Conservation (phyloP, 768 basidiomycete genomes). For the Termitomyces sp. region DNA sequence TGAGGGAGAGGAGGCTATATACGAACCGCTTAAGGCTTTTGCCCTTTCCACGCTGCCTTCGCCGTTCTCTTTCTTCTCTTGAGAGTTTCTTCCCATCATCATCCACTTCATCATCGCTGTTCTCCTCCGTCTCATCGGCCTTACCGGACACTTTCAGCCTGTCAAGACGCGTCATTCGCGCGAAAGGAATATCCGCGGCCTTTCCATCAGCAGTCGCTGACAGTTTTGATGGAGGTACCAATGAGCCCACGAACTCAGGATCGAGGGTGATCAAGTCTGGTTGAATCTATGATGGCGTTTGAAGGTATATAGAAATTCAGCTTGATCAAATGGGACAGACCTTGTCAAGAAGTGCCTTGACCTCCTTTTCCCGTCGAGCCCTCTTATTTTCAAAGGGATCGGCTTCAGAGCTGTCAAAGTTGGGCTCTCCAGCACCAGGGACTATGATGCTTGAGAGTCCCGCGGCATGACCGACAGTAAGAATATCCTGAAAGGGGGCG, state of each 20-base stretch:
- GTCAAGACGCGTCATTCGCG: slow-evolving; percentile 74
- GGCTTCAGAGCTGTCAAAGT: slow-evolving; percentile 89
- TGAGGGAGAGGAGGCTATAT: neutral
- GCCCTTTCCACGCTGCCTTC: slow-evolving; percentile 81
- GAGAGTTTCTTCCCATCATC: slow-evolving; percentile 22
- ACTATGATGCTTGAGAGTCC: slow-evolving; percentile 86
- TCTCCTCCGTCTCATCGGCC: slow-evolving; percentile 59
- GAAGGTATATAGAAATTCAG: neutral
- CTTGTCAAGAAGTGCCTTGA: slow-evolving; percentile 87
- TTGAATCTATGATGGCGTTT: slow-evolving; percentile 52
- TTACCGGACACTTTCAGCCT: slow-evolving; percentile 69
- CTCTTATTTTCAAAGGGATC: slow-evolving; percentile 91
- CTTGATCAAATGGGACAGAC: slow-evolving; percentile 25
- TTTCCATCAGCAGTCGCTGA: slow-evolving; percentile 37
- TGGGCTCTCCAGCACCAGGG: slow-evolving; percentile 90
- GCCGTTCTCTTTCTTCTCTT: slow-evolving; percentile 71
- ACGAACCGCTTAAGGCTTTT: slow-evolving; percentile 76
- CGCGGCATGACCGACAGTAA: slow-evolving; percentile 69
- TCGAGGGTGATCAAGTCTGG: slow-evolving; percentile 89
- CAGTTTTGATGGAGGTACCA: slow-evolving; percentile 55
- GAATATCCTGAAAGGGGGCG: slow-evolving; percentile 82
- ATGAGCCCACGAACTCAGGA: slow-evolving; percentile 66
- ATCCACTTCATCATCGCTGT: slow-evolving; percentile 33
- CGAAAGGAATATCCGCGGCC: slow-evolving; percentile 49
- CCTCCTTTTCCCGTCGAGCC: slow-evolving; percentile 82